These are phyloP conservation scores for Candida oleophila DNA, from an alignment of 805 yeast genomes.

Conservation along the genomic window DNA sequence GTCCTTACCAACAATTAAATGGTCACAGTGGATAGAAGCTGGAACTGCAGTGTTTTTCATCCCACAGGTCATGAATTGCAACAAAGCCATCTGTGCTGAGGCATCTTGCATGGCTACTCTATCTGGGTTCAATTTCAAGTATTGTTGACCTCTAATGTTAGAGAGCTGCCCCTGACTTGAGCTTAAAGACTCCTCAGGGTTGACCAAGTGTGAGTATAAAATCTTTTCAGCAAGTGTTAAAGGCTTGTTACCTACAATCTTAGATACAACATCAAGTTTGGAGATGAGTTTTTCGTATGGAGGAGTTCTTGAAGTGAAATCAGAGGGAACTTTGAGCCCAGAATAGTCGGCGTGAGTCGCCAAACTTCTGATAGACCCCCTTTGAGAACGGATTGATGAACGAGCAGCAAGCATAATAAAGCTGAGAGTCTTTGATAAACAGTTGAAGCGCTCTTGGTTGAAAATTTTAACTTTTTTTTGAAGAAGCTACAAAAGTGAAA, in stretches of 20 bases:
- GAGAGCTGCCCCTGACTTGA: constrained; percentile 45
- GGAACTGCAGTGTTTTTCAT: constrained; percentile 87
- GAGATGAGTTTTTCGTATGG: constrained; percentile 77
- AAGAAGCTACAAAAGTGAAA: background rate
- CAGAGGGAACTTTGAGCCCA: constrained; percentile 50
- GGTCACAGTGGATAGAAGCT: constrained; percentile 96
- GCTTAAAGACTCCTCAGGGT: constrained; percentile 79
- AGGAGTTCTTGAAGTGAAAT: constrained; percentile 72
- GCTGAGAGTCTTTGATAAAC: background rate
- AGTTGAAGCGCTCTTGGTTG: background rate
- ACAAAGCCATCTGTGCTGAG: constrained; percentile 98
- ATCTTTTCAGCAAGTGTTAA: constrained; percentile 94
- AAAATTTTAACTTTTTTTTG: background rate
- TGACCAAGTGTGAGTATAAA: constrained; percentile 85
- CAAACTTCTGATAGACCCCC: constrained; percentile 18
- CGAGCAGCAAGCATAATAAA: constrained; percentile 5
- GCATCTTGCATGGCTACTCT: constrained; percentile 99
- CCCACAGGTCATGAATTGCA: constrained; percentile 98
- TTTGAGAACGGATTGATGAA: constrained; percentile 1
- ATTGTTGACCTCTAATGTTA: constrained; percentile 79
- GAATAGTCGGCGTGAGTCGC: constrained; percentile 30
- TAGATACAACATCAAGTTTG: constrained; percentile 62
- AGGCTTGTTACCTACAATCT: constrained; percentile 66
- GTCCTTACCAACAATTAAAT: constrained; percentile 92
- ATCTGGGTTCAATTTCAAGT: constrained; percentile 92